Base-by-base conservation (phyloP, 441 rosid genomes). In the Euphorbia corollata region DNA sequence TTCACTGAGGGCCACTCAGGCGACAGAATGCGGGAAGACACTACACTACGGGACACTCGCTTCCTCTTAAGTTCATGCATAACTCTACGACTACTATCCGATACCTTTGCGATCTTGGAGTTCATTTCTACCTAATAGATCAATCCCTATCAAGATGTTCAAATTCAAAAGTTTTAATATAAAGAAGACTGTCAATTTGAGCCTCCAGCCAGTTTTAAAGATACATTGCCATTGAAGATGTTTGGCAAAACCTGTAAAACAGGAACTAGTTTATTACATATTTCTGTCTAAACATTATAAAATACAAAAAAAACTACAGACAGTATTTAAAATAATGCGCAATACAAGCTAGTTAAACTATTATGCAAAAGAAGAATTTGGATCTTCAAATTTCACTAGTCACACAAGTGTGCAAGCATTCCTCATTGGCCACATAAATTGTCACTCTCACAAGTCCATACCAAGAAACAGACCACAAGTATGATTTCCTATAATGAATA, bases 71-170 rank as follows among this genome's bases (percentile, higher is more conserved):
- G 70, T 8, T 83, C 80, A 9, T 71, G 82, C 77, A 80, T 64
- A 63, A 76, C 76, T 73, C 78, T 69, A 10, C 68, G 74, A 34
- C 70, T 72, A 65, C 81, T 92, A 92, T 69, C 97, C 98, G 80
- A 95, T 68, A 69, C 96, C 93, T 80, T 90, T 76, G 59, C 93
- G 91, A 63, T 77, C 71, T 63, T 82, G 71, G 82, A 23, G 65
- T 89, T 92, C 97, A 95, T 95, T 72, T 82, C 73, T 82, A 82
- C 51, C 68, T 69, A 59, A 82, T 78, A 84, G 76, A 84, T 73
- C 83, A 76, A 81, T 84, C 73, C 74, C 83, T 91, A 79, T 82
- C 73, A 81, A 84, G 73, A 80, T 73, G 30, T 68, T 75, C 74
- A 81, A 74, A 78, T 73, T 81, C 70, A 81, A 84, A 71, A 73